A percentile compares a stretch with the other conserved stretches of the same genome.
Evolutionary conservation across 1,284 basidiomycete genomes (phyloP).

Genomic region (Phenoliferia sp.): DNA sequence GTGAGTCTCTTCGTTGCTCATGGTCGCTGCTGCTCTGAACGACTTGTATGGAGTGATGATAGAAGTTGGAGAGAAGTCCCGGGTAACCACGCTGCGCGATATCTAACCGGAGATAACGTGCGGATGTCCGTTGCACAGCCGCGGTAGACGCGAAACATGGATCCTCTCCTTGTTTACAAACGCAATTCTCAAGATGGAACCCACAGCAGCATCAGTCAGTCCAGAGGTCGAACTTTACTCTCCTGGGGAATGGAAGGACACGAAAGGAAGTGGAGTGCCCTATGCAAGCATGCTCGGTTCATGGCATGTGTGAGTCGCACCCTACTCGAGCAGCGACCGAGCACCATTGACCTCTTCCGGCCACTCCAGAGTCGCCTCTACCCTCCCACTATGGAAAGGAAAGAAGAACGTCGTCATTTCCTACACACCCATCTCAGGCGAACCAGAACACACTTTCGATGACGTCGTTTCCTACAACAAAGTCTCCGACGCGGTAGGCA

Average conservation of each 20-base stretch:
- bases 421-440: conserved; percentile 40
- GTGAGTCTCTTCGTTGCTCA: conserved; percentile 2
- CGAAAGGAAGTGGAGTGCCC: background rate
- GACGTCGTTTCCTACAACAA: conserved; percentile 47
- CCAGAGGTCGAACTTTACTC: background rate
- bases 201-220: background rate
- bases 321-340: background rate
- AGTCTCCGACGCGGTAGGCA: conserved; percentile 34
- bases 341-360: background rate
- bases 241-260: background rate
- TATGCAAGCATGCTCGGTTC: background rate
- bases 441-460: conserved; percentile 40
- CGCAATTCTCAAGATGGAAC: background rate
- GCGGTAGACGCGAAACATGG: too few species aligned
- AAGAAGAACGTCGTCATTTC: conserved; percentile 51
- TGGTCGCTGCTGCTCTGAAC: too few species aligned
- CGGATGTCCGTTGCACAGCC: too few species aligned
- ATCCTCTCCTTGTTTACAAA: too few species aligned
- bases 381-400: conserved; percentile 51
- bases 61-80: too few species aligned
- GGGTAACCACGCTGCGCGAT: too few species aligned
- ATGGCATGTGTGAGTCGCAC: conserved; percentile 1
- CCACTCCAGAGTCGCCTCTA: conserved; percentile 37
- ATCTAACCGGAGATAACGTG: too few species aligned
- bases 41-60: too few species aligned